Evolutionary conservation across 805 yeast genomes (phyloP).

Genomic region (Myxozyma geophila): DNA sequence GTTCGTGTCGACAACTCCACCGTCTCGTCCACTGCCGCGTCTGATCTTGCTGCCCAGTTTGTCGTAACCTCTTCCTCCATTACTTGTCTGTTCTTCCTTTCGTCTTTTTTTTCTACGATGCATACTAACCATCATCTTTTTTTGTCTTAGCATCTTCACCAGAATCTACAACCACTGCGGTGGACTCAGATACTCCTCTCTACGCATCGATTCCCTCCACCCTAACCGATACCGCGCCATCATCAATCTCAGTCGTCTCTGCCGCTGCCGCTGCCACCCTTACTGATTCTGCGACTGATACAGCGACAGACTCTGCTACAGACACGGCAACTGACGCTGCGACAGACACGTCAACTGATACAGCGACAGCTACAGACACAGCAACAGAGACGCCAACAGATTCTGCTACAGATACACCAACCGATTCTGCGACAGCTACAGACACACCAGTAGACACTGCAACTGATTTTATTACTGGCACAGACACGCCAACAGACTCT

Average conservation of each 20-base stretch:
- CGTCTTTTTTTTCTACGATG: neutral
- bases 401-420: neutral
- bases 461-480: too few relatives aligned
- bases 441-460: neutral
- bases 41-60: neutral
- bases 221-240: constrained; percentile 6
- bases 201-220: neutral
- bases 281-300: constrained; percentile 5
- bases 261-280: neutral
- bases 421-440: constrained; percentile 2
- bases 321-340: neutral
- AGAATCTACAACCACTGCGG: neutral
- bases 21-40: constrained; percentile 1
- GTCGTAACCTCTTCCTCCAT: neutral
- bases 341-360: neutral
- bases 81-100: neutral
- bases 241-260: neutral
- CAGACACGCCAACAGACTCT: neutral
- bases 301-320: constrained; percentile 4
- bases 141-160: neutral
- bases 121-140: neutral
- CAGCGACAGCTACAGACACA: neutral
- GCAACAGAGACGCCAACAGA: constrained; percentile 1
- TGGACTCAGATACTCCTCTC: neutral
- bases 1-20: constrained; percentile 24